Conservation (phyloP, 345 rosid species). For the Iberis pinnata region DNA sequence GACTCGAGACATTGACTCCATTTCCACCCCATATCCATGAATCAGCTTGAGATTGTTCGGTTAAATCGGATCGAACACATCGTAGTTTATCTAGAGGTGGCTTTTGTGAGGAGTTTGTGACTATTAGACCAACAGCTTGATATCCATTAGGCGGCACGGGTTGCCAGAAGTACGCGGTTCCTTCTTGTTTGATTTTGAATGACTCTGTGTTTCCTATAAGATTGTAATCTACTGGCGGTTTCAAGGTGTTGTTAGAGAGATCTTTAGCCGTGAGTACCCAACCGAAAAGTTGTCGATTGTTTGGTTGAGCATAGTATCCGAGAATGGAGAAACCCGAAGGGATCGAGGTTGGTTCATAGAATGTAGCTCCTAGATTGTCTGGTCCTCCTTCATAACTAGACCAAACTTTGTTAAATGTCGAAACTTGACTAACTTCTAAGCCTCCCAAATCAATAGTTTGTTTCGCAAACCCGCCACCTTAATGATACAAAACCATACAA, state of each 20-base stretch:
- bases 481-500: constrained; percentile 10
- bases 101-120: constrained; percentile 54
- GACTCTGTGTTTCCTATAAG: constrained; percentile 74
- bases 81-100: constrained; percentile 57
- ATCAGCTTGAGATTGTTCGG: constrained; percentile 47
- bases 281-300: constrained; percentile 43
- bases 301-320: constrained; percentile 61
- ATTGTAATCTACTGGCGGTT: constrained; percentile 58
- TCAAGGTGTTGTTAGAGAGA: constrained; percentile 26
- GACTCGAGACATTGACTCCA: constrained; percentile 36
- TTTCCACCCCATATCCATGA: constrained; percentile 53
- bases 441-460: constrained; percentile 60
- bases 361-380: constrained; percentile 56
- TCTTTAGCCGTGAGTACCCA: constrained; percentile 67
- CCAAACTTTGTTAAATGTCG: constrained; percentile 57
- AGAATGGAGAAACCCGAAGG: constrained; percentile 51
- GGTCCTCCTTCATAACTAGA: constrained; percentile 55
- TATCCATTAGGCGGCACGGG: constrained; percentile 69
- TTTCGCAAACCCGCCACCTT: constrained; percentile 56
- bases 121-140: constrained; percentile 49
- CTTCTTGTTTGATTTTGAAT: constrained; percentile 53
- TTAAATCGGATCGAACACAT: constrained; percentile 62
- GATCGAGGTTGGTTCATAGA: constrained; percentile 54
- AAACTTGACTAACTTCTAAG: constrained; percentile 47
- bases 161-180: constrained; percentile 59